These are phyloP conservation scores for Casuarina equisetifolia DNA, from an alignment of 306 rosid genomes.

Conservation along the genomic window DNA sequence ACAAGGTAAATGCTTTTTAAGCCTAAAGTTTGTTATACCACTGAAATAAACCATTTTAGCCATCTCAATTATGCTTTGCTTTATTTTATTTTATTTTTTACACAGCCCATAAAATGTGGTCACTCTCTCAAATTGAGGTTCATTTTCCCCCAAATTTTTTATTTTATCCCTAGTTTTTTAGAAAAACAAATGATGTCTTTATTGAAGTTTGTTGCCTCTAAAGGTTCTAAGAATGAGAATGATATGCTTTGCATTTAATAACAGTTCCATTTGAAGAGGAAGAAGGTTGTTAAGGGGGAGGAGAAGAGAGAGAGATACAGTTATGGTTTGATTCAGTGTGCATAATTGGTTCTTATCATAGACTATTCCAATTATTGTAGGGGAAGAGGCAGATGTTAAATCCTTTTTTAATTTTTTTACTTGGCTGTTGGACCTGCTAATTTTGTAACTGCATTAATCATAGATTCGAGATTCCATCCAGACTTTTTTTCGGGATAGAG, in stretches of 20 bases:
- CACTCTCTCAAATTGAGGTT: too few relatives aligned
- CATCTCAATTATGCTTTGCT: background rate
- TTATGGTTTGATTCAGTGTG: background rate
- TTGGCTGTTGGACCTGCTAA: slow-evolving; percentile 23
- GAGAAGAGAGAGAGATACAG: too few relatives aligned
- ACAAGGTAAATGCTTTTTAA: background rate
- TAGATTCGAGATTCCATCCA: slow-evolving; percentile 66
- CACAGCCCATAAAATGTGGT: background rate
- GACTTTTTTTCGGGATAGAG: too few relatives aligned
- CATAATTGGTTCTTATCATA: background rate
- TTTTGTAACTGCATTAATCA: slow-evolving; percentile 25
- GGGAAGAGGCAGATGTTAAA: background rate
- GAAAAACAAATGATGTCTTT: too few relatives aligned
- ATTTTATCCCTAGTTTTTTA: too few relatives aligned
- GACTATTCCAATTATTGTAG: background rate
- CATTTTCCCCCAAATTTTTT: too few relatives aligned
- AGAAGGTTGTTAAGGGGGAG: too few relatives aligned
- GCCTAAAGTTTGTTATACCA: background rate
- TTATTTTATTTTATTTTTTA: background rate
- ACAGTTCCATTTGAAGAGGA: too few relatives aligned
- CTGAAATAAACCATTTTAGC: background rate
- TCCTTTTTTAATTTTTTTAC: slow-evolving; percentile 1
- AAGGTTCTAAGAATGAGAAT: too few relatives aligned
- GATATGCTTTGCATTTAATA: too few relatives aligned
- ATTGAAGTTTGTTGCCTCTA: too few relatives aligned